Conservation (phyloP, 2,329 filamentous ascomycete genomes). For the Nemania abortiva region DNA sequence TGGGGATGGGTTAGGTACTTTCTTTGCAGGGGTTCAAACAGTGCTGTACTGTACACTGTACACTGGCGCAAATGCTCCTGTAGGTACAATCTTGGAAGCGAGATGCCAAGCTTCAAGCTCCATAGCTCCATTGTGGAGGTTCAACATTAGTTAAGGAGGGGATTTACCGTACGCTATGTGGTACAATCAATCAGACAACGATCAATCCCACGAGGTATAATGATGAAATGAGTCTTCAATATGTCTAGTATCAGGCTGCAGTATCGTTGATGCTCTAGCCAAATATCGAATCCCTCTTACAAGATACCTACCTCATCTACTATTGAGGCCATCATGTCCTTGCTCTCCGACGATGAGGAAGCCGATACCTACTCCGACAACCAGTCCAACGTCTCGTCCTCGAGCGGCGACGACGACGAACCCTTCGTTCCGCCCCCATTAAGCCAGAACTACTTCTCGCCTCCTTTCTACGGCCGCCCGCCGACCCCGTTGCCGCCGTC, state of each 20-base stretch:
- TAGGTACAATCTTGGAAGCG: background rate
- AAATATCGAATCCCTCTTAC: background rate
- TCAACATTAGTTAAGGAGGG: background rate
- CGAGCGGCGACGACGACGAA: constrained; percentile 49
- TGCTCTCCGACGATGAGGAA: constrained; percentile 46
- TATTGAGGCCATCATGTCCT: constrained; percentile 40
- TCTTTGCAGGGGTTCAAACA: background rate
- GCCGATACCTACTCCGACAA: constrained; percentile 46
- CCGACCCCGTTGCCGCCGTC: constrained; percentile 94
- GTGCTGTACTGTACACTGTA: background rate
- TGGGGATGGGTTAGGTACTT: background rate
- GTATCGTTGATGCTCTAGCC: background rate
- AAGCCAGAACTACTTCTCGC: constrained; percentile 71
- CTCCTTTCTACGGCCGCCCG: constrained; percentile 97
- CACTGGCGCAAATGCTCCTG: background rate
- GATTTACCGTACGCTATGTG: background rate
- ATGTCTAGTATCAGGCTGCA: background rate
- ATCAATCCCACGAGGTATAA: background rate
- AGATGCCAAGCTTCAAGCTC: background rate
- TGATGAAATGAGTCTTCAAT: background rate
- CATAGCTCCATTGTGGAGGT: background rate
- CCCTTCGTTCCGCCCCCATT: constrained; percentile 59
- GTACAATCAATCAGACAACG: background rate
- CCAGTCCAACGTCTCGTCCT: constrained; percentile 48
- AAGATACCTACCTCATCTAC: background rate